Conservation (phyloP, 2,329 filamentous ascomycete genomes). For the Pyrenophora tritici-repentis region DNA sequence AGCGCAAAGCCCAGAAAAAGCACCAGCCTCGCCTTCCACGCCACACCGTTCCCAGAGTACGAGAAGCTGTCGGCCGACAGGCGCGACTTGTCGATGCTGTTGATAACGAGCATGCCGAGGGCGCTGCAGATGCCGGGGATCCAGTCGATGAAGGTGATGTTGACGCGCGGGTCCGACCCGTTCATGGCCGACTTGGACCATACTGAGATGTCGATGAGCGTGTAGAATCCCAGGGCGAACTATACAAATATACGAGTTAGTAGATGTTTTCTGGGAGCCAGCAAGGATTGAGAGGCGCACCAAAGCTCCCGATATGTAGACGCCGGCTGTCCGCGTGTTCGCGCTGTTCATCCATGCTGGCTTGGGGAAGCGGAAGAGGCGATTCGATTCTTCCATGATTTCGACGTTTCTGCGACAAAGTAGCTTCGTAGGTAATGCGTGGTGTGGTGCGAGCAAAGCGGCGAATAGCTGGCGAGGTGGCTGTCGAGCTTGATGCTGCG, state of each 20-base stretch:
- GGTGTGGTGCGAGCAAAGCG: slow-evolving; percentile 9
- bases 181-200: slow-evolving; percentile 67
- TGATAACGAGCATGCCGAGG: slow-evolving; percentile 73
- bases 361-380: slow-evolving; percentile 70
- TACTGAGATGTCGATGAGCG: slow-evolving; percentile 68
- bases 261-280: no score
- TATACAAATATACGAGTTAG: slow-evolving; percentile 37
- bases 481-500: slow-evolving; percentile 13
- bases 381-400: slow-evolving; percentile 54
- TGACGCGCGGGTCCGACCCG: slow-evolving; percentile 58
- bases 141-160: slow-evolving; percentile 74
- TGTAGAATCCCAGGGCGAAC: slow-evolving; percentile 73
- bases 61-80: slow-evolving; percentile 67
- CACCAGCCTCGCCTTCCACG: slow-evolving; percentile 72
- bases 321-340: slow-evolving; percentile 65
- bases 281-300: slow-evolving; percentile 50
- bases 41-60: slow-evolving; percentile 67
- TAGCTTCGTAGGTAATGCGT: no score
- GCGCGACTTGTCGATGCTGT: slow-evolving; percentile 71
- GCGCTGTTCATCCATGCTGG: slow-evolving; percentile 70
- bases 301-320: slow-evolving; percentile 69
- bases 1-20: slow-evolving; percentile 72
- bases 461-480: no score
- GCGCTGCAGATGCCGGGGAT: slow-evolving; percentile 72
- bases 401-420: slow-evolving; percentile 6